Percentiles rank a stretch among this genome's conserved stretches.
phyloP scores from a whole-genome alignment of 352 stramenopile genomes.

The Plasmopara halstedii region DNA sequence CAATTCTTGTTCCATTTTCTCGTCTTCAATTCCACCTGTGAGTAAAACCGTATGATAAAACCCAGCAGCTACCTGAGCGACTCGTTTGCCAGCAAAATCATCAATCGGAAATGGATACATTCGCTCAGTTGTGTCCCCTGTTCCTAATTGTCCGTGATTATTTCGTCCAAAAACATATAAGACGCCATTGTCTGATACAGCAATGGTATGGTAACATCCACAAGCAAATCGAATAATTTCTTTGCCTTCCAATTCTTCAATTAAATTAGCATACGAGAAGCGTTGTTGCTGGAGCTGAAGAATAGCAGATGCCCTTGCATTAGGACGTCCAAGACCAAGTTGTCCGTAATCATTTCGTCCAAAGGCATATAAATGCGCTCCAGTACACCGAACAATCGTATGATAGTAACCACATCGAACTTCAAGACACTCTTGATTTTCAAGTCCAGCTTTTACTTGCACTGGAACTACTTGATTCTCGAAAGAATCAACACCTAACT shows the following conservation, averaged over 20 bases:
- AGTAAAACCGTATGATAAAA: constrained; percentile 93
- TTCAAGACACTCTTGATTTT: constrained; percentile 63
- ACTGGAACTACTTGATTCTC: constrained; percentile 61
- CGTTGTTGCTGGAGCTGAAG: constrained; percentile 66
- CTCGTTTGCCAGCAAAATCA: constrained; percentile 84
- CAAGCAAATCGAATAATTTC: constrained; percentile 80
- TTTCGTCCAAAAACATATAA: constrained; percentile 92
- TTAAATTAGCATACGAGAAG: constrained; percentile 43
- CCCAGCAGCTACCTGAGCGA: constrained; percentile 83
- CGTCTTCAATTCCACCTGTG: constrained; percentile 64
- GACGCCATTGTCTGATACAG: constrained; percentile 83
- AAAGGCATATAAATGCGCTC: constrained; percentile 77
- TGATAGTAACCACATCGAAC: constrained; percentile 91
- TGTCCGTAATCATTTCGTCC: constrained; percentile 93
- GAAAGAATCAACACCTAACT: constrained; percentile 76
- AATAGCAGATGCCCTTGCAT: constrained; percentile 28
- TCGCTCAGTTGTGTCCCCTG: constrained; percentile 83
- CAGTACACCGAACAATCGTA: constrained; percentile 70
- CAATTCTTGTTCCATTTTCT: constrained; percentile 25
- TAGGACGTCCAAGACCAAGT: constrained; percentile 66
- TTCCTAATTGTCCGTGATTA: constrained; percentile 91
- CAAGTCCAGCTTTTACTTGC: constrained; percentile 42
- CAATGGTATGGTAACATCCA: constrained; percentile 88
- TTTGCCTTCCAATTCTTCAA: constrained; percentile 75
- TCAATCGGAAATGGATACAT: constrained; percentile 82